Conservation (phyloP, 2,329 filamentous ascomycete genomes). For the Aspergillus fijiensis region DNA sequence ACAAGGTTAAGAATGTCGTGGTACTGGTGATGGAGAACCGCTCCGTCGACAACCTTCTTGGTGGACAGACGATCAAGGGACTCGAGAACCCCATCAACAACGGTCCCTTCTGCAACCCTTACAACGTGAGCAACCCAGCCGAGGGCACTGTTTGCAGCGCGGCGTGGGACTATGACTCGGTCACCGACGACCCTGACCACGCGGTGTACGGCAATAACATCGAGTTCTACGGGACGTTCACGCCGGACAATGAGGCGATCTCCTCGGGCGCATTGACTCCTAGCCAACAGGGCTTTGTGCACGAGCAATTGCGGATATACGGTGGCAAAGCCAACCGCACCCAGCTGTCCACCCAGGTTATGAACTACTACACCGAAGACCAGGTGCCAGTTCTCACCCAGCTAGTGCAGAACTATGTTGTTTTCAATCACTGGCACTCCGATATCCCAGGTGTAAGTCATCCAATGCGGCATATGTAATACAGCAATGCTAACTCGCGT, state of each 20-base stretch:
- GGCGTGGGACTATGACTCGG: constrained; percentile 43
- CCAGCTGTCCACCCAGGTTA: constrained; percentile 40
- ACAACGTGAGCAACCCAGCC: constrained; percentile 35
- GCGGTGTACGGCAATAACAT: constrained; percentile 46
- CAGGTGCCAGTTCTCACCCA: constrained; percentile 45
- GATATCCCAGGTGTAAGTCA: constrained; percentile 43
- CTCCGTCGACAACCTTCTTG: constrained; percentile 47
- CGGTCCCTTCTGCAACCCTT: constrained; percentile 45
- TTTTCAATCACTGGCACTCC: constrained; percentile 50
- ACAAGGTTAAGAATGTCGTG: constrained; percentile 40
- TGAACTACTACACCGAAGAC: constrained; percentile 48
- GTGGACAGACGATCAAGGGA: constrained; percentile 40
- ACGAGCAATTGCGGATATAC: constrained; percentile 43
- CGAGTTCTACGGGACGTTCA: constrained; percentile 45
- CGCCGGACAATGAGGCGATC: constrained; percentile 40
- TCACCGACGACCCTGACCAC: constrained; percentile 46
- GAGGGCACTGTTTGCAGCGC: constrained; percentile 32
- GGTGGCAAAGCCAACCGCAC: constrained; percentile 30
- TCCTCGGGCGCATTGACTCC: constrained; percentile 31
- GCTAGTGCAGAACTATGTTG: constrained; percentile 43
- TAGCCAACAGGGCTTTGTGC: constrained; percentile 42
- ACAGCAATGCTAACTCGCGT: constrained; percentile 2
- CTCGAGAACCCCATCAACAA: constrained; percentile 46
- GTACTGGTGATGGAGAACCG: constrained; percentile 46
- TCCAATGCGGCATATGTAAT: not conserved